phyloP scores from a whole-genome alignment of 805 yeast genomes.

The Candida taoyuanica region DNA sequence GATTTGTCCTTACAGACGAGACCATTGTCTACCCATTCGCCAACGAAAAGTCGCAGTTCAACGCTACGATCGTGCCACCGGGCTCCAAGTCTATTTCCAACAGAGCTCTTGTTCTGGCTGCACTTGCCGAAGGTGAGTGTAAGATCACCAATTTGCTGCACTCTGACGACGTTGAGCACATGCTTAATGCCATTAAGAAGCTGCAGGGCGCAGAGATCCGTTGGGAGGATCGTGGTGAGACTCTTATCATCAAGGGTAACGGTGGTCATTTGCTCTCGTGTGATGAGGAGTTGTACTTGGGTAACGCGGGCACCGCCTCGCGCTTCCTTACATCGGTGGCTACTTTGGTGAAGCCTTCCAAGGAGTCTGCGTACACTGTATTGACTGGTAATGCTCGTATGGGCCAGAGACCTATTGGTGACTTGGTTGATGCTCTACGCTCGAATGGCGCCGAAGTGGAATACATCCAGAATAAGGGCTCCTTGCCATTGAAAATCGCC shows the following conservation, averaged over 20 bases:
- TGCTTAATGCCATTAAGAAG: constrained; percentile 80
- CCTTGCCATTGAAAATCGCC: constrained; percentile 71
- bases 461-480: constrained; percentile 72
- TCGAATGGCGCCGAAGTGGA: constrained; percentile 73
- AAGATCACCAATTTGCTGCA: constrained; percentile 81
- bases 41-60: constrained; percentile 22
- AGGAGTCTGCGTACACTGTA: constrained; percentile 41
- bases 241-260: constrained; percentile 77
- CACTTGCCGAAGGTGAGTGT: constrained; percentile 83
- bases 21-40: constrained; percentile 59
- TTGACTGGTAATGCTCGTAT: constrained; percentile 94
- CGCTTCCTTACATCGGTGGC: constrained; percentile 92
- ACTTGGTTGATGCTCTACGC: constrained; percentile 85
- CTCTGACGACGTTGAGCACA: constrained; percentile 93
- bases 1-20: constrained; percentile 81
- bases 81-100: constrained; percentile 97
- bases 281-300: constrained; percentile 70
- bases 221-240: constrained; percentile 87
- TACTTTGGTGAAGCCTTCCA: constrained; percentile 59
- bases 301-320: constrained; percentile 98
- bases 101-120: constrained; percentile 89
- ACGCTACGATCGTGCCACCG: constrained; percentile 67
- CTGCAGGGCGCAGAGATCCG: constrained; percentile 78
- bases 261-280: constrained; percentile 73
- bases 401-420: constrained; percentile 97